Evolutionary conservation across 164 flowering plant species (phyloP).

Genomic region (Aristolochia contorta): DNA sequence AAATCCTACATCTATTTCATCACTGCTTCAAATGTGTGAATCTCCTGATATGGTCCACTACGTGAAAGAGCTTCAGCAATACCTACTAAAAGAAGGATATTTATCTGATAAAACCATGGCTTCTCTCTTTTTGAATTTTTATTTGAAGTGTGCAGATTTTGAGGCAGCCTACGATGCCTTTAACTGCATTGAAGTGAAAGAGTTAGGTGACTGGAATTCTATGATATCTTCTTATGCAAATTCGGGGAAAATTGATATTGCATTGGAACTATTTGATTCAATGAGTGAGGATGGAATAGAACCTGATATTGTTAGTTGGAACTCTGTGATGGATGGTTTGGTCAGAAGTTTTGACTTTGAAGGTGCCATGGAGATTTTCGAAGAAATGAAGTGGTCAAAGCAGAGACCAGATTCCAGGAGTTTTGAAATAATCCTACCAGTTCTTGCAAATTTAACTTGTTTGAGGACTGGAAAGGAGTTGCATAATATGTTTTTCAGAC

Average conservation of each 20-base stretch:
- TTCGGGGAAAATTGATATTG: too few species aligned
- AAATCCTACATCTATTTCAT: not conserved
- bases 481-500: slow-evolving; percentile 17
- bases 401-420: slow-evolving; percentile 10
- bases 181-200: too few species aligned
- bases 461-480: slow-evolving; percentile 19
- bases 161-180: slow-evolving; percentile 11
- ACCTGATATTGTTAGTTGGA: slow-evolving; percentile 17
- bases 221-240: too few species aligned
- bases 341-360: slow-evolving; percentile 11
- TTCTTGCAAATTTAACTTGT: slow-evolving; percentile 7
- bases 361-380: slow-evolving; percentile 17
- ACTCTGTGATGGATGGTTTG: slow-evolving; percentile 13
- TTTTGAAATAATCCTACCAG: slow-evolving; percentile 13
- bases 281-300: slow-evolving; percentile 15
- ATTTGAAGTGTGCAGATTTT: slow-evolving; percentile 13
- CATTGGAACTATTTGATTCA: slow-evolving; percentile 2
- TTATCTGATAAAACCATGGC: slow-evolving; percentile 6
- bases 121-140: slow-evolving; percentile 15
- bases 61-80: slow-evolving; percentile 16
- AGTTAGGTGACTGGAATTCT: too few species aligned
- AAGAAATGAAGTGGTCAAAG: slow-evolving; percentile 16
- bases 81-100: slow-evolving; percentile 6
- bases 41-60: slow-evolving; percentile 7
- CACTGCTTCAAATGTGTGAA: slow-evolving; percentile 12